These are phyloP conservation scores for Saksenaea oblongispora DNA, from an alignment of 371 early-diverging fungal species.

Conservation along the genomic window DNA sequence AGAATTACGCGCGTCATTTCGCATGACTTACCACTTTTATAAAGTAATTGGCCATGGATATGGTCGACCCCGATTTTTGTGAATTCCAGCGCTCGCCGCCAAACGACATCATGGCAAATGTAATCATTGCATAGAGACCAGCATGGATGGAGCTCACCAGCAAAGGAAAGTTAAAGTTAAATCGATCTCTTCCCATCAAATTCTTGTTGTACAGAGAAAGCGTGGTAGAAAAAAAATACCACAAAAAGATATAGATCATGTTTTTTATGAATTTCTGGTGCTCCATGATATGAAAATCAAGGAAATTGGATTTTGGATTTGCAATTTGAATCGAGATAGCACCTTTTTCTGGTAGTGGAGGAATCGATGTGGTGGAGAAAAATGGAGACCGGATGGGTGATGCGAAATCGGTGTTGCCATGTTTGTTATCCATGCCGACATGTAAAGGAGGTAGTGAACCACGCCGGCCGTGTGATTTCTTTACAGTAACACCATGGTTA, in stretches of 20 bases:
- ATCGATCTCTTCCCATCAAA: conserved; percentile 68
- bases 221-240: conserved; percentile 74
- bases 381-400: conserved; percentile 23
- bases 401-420: conserved; percentile 16
- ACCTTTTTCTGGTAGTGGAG: conserved; percentile 25
- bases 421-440: conserved; percentile 11
- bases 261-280: conserved; percentile 31
- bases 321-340: conserved; percentile 20
- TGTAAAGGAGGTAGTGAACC: conserved; percentile 14
- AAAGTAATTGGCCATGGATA: conserved; percentile 47
- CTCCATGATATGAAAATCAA: conserved; percentile 9
- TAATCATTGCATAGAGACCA: conserved; percentile 61
- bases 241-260: conserved; percentile 46
- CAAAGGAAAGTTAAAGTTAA: conserved; percentile 79
- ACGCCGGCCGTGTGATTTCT: conserved; percentile 10
- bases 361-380: conserved; percentile 10
- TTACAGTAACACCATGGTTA: background rate
- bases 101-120: conserved; percentile 51
- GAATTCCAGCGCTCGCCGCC: conserved; percentile 40
- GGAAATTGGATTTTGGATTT: conserved; percentile 20
- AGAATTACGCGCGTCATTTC: background rate
- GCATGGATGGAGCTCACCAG: conserved; percentile 77
- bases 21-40: conserved; percentile 50
- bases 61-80: conserved; percentile 23
- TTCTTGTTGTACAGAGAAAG: conserved; percentile 87